Conservation (phyloP, 2,329 filamentous ascomycete genomes). For the Penicillium sp. region DNA sequence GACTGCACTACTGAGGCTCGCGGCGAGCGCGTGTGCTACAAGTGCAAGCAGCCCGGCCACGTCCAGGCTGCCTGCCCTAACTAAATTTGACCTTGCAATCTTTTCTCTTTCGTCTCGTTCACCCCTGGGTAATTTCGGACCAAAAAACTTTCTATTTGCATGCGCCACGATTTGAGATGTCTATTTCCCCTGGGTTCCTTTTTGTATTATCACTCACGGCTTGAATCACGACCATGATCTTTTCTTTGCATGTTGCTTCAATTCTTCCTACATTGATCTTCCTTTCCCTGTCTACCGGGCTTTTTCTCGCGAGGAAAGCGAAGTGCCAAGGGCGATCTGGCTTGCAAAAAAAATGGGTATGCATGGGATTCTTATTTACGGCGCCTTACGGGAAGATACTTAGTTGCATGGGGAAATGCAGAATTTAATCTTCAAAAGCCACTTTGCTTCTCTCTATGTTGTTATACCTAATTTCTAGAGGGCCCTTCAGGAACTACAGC, state of each 20-base stretch:
- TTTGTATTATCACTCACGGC: conserved; percentile 24
- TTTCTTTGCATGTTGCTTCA: conserved; percentile 19
- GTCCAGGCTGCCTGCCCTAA: conserved; percentile 93
- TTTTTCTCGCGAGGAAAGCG: conserved; percentile 14
- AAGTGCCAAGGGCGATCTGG: conserved; percentile 24
- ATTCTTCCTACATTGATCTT: conserved; percentile 11
- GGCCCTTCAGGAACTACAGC: conserved; percentile 74
- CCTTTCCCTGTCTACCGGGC: conserved; percentile 16
- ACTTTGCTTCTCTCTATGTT: neutral
- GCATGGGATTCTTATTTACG: conserved; percentile 19
- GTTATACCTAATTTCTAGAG: neutral
- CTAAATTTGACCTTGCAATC: conserved; percentile 47
- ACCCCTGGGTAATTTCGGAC: conserved; percentile 13
- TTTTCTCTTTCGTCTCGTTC: conserved; percentile 24
- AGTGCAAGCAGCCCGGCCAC: conserved; percentile 83
- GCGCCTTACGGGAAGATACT: conserved; percentile 21
- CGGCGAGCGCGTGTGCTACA: conserved; percentile 97
- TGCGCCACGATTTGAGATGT: conserved; percentile 30
- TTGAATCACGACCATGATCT: conserved; percentile 21
- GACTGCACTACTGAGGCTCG: conserved; percentile 93
- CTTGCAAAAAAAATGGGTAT: conserved; percentile 22
- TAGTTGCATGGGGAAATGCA: conserved; percentile 21
- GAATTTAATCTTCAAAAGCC: conserved; percentile 10
- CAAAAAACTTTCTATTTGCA: conserved; percentile 17
- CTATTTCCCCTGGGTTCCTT: conserved; percentile 23